Percentiles rank a stretch among this genome's conserved stretches.
Conservation (phyloP, 441 rosid genomes). For the Adansonia grandidieri region DNA sequence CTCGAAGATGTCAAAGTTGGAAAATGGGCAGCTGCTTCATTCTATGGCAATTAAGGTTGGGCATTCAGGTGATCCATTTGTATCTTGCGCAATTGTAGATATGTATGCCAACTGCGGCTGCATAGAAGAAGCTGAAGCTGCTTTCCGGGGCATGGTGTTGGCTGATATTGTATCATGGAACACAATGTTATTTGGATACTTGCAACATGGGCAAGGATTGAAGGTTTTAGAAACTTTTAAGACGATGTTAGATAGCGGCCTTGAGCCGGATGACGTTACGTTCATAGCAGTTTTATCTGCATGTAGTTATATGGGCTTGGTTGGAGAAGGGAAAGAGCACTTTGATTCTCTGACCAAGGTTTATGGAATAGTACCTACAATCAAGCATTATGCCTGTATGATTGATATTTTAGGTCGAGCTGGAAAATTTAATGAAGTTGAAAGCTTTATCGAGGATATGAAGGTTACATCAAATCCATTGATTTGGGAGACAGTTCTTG, state of each 20-base stretch:
- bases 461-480: conserved; percentile 33
- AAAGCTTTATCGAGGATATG: conserved; percentile 31
- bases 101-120: conserved; percentile 39
- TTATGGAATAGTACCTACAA: conserved; percentile 27
- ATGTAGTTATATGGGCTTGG: conserved; percentile 31
- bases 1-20: conserved; percentile 39
- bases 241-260: conserved; percentile 35
- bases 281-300: conserved; percentile 34
- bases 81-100: conserved; percentile 32
- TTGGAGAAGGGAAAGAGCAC: conserved; percentile 32
- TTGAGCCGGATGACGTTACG: conserved; percentile 34
- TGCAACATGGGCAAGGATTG: conserved; percentile 27
- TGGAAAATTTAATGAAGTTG: conserved; percentile 38
- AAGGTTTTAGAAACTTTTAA: conserved; percentile 34
- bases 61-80: conserved; percentile 18
- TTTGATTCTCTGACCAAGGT: conserved; percentile 28
- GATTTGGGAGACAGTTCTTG: conserved; percentile 39
- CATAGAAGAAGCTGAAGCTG: conserved; percentile 40
- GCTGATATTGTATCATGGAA: conserved; percentile 36
- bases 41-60: conserved; percentile 36
- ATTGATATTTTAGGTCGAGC: conserved; percentile 42
- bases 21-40: conserved; percentile 44
- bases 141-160: conserved; percentile 24
- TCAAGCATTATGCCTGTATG: conserved; percentile 40
- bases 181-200: conserved; percentile 32